Evolutionary conservation across 345 rosid genomes (phyloP), one percentile per base, ranked within the genome.

Genomic region (Abelmoschus esculentus): DNA sequence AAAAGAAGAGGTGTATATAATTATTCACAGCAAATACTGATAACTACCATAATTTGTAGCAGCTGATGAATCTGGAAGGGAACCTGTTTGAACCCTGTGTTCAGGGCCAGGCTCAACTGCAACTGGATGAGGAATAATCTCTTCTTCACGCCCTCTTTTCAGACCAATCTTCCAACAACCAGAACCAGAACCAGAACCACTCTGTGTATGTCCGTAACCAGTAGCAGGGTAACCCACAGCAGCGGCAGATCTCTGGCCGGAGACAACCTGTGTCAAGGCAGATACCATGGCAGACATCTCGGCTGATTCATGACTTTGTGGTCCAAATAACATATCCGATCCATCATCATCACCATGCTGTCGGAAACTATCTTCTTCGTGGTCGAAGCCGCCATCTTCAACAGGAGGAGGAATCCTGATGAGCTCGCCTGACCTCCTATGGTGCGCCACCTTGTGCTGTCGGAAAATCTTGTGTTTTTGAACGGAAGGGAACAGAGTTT

Each of bases 231-330:
- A 44, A n/a, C 58, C 67, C 76, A 3, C 32, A 29, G 72, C 32
- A 26, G 46, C 34, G 28, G 34, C 8, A 13, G 40, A 52, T 31
- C 79, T 15, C 1, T 73, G 78, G 3, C 89, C 84, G 0, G 91
- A 85, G 36, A 87, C 88, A 49, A 90, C 95, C 13, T 83, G 84
- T 11, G 96, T 83, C 15, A 92, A 85, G 32, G 92, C 95, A 0
- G 92, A 83, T 6, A 90, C 95, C 77, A 92, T 88, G 0, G 86
- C 86, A 0, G 92, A 83, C 89, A 83, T 86, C 87, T 88, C 96
- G 4, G 78, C 69, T 3, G 73, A 69, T 17, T 72, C 68, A 54
- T 54, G 59, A 61, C 78, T 69, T 66, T 66, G 74, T 28, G 34
- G 1, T 79, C 81, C n/a, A 49, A 32, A 44, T 71, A 73, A 31